phyloP scores from a whole-genome alignment of 2,329 filamentous ascomycete species.

The Hansfordia pulvinata region DNA sequence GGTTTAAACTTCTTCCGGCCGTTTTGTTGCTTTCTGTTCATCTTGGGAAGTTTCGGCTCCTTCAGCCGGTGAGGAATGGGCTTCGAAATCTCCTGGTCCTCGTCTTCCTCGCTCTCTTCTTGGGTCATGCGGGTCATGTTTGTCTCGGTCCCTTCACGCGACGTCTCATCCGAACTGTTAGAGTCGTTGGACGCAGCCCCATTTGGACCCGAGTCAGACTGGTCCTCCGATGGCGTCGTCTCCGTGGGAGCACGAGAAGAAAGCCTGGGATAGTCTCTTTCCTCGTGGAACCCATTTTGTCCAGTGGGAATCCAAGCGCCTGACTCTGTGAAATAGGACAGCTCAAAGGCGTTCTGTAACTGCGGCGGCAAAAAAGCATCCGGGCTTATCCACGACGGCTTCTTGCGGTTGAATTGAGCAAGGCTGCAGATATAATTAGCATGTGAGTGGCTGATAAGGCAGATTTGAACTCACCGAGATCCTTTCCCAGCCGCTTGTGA shows the following conservation, averaged over 20 bases:
- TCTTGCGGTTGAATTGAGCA: conserved; percentile 27
- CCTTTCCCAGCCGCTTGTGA: too few relatives aligned
- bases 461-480: conserved; percentile 6
- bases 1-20: too few relatives aligned
- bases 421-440: conserved; percentile 20
- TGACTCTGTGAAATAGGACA: conserved; percentile 50
- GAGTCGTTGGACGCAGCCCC: conserved; percentile 35
- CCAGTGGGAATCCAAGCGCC: conserved; percentile 55
- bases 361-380: conserved; percentile 44
- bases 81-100: conserved; percentile 19
- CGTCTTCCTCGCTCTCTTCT: conserved; percentile 41
- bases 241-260: conserved; percentile 30
- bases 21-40: too few relatives aligned
- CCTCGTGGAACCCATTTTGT: conserved; percentile 49
- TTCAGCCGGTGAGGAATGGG: conserved; percentile 8
- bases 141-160: conserved; percentile 13
- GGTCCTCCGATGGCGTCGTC: conserved; percentile 28
- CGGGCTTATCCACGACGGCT: conserved; percentile 39
- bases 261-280: conserved; percentile 40
- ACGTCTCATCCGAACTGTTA: conserved; percentile 36
- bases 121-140: conserved; percentile 40
- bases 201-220: conserved; percentile 32
- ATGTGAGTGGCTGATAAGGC: conserved; percentile 4
- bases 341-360: conserved; percentile 61
- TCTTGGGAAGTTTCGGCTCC: conserved; percentile 30